These are phyloP conservation scores for Saturnispora quitensis DNA, from an alignment of 805 yeast genomes.

Conservation along the genomic window DNA sequence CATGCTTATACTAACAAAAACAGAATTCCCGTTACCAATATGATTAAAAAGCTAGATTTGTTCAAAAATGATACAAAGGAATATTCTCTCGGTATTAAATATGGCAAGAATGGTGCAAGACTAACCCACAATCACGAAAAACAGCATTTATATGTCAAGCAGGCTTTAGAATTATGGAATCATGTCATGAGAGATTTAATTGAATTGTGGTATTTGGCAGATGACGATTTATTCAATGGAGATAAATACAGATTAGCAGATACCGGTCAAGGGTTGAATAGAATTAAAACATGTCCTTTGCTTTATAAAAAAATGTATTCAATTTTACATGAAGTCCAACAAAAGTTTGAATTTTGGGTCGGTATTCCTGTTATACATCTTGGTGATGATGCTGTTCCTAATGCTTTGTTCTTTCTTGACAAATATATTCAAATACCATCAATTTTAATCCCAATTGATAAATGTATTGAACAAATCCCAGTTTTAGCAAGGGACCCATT, in stretches of 20 bases:
- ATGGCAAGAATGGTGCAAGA: conserved; percentile 61
- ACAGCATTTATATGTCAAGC: conserved; percentile 67
- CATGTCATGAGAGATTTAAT: conserved; percentile 72
- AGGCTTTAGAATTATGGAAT: conserved; percentile 68
- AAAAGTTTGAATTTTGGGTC: conserved; percentile 57
- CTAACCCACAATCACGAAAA: conserved; percentile 64
- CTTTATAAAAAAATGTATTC: conserved; percentile 63
- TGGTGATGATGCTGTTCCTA: conserved; percentile 80
- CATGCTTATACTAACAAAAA: conserved; percentile 64
- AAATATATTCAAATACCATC: conserved; percentile 75
- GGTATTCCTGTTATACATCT: conserved; percentile 75
- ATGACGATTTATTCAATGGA: conserved; percentile 55
- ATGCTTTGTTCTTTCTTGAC: conserved; percentile 69
- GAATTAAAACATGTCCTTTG: conserved; percentile 66
- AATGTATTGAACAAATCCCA: conserved; percentile 46
- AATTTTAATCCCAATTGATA: conserved; percentile 64
- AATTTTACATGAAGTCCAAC: conserved; percentile 58
- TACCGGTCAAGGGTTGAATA: conserved; percentile 76
- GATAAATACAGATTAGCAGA: conserved; percentile 49
- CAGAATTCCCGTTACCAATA: conserved; percentile 55
- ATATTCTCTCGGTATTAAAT: conserved; percentile 51
- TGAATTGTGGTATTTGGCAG: conserved; percentile 69
- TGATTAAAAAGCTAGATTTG: conserved; percentile 46
- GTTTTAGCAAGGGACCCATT: conserved; percentile 40
- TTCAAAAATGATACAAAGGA: conserved; percentile 27